Percentiles rank a stretch among this genome's conserved stretches.
Evolutionary conservation across 108 stramenopile species (phyloP).

Genomic region (Cyclotella kingstonii): DNA sequence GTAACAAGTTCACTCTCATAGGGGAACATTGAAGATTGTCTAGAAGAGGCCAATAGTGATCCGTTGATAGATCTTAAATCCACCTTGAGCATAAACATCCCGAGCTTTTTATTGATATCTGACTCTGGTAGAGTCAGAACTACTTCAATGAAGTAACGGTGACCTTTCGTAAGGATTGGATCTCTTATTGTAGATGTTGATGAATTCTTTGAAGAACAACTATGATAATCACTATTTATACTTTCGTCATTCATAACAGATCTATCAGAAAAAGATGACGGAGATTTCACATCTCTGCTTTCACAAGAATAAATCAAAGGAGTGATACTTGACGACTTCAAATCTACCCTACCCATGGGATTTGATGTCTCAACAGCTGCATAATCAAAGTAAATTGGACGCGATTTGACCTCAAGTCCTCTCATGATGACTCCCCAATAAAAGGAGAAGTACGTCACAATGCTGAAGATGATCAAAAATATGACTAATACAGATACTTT

Average conservation of each 20-base stretch:
- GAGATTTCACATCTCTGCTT: not conserved
- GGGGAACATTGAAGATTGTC: constrained; percentile 63
- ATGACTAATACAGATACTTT: constrained; percentile 13
- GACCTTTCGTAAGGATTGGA: constrained; percentile 42
- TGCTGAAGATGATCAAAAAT: constrained; percentile 22
- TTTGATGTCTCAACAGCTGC: constrained; percentile 11
- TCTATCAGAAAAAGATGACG: not conserved
- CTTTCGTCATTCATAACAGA: too few species aligned
- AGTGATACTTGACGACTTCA: constrained; percentile 19
- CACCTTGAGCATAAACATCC: constrained; percentile 62
- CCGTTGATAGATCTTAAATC: constrained; percentile 46
- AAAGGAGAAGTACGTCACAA: constrained; percentile 18
- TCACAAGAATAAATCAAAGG: constrained; percentile 36
- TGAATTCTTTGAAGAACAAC: too few species aligned
- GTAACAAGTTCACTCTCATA: constrained; percentile 66
- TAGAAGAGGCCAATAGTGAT: constrained; percentile 59
- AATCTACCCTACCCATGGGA: constrained; percentile 33
- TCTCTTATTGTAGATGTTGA: too few species aligned
- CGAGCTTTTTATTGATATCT: constrained; percentile 50
- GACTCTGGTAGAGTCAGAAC: constrained; percentile 69
- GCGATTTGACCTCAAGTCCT: constrained; percentile 43
- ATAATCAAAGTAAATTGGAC: constrained; percentile 45
- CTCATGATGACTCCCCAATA: constrained; percentile 32
- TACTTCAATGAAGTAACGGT: constrained; percentile 65
- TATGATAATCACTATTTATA: too few species aligned